These are phyloP conservation scores for Mycena amicta DNA, from an alignment of 768 basidiomycete genomes.

Conservation along the genomic window DNA sequence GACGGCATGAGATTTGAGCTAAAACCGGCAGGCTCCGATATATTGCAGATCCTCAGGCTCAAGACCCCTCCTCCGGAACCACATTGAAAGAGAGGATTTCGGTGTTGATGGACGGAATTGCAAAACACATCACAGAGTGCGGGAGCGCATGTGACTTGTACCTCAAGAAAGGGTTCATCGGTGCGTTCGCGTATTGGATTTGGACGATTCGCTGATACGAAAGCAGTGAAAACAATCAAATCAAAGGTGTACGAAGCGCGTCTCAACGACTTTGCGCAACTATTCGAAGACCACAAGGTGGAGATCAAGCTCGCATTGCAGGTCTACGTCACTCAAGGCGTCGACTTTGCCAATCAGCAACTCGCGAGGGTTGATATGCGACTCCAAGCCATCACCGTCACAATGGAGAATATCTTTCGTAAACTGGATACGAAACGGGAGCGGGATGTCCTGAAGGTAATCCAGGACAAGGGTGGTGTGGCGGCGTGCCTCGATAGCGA, in stretches of 20 bases:
- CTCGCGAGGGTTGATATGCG: conserved; percentile 24
- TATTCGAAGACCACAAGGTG: conserved; percentile 32
- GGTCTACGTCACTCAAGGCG: conserved; percentile 34
- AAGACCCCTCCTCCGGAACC: conserved; percentile 30
- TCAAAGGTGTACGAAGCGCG: conserved; percentile 36
- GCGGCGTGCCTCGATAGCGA: conserved; percentile 34
- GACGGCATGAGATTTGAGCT: not conserved
- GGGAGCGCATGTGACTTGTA: conserved; percentile 44
- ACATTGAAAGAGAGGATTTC: conserved; percentile 30
- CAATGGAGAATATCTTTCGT: conserved; percentile 33
- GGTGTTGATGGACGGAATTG: conserved; percentile 29
- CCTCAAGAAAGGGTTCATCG: conserved; percentile 34
- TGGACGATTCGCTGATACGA: not conserved
- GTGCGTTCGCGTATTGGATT: no score
- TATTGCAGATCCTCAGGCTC: conserved; percentile 18
- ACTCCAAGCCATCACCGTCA: conserved; percentile 25
- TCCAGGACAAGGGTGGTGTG: conserved; percentile 37
- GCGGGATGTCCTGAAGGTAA: conserved; percentile 32
- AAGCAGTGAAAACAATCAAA: conserved; percentile 34
- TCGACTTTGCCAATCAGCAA: conserved; percentile 32
- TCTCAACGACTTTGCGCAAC: conserved; percentile 32
- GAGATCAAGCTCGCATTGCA: conserved; percentile 34
- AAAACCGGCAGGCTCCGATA: conserved; percentile 13
- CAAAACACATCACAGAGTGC: conserved; percentile 39
- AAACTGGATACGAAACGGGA: conserved; percentile 38